Base-by-base conservation (phyloP, 1,139 yeast genomes). In the Diutina mesorugosa region DNA sequence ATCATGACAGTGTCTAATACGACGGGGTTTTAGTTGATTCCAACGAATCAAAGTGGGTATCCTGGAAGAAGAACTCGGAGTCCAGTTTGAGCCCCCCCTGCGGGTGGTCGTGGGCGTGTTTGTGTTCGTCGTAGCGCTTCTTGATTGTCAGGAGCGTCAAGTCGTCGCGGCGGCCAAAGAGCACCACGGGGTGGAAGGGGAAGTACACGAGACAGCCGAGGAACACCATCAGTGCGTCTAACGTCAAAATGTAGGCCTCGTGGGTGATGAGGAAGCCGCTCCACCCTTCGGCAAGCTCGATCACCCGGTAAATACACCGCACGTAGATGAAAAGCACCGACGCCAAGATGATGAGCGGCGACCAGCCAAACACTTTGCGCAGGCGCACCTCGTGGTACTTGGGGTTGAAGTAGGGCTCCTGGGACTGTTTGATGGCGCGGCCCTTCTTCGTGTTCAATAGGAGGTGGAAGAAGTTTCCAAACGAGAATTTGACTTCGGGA, bases 231-330 rank as follows among this genome's bases (percentile, higher is more conserved):
- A 66, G 51, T 0, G 69, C 74, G 57, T 72, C 76, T 51, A 71
- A 61, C 2, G 65, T 60, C 62, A 69, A 60, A 29, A 71, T 61
- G 55, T 58, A 71, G 26, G 61, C 62, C 56, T 72, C 74, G 57
- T 68, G 72, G 2, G 71, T 68, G 50, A 71, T 71, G 59, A 71
- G 64, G 61, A 63, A 66, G 1, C 75, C 76, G 16, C 63, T 58
- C 74, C 74, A 71, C 16, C 76, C 75, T 58, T 69, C 66, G 2
- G 65, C 58, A 53, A 71, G 61, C 59, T 72, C 76, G 38, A 66
- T 64, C 18, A 71, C 67, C 54, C 76, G 64, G 60, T 72, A 71
- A 6, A 69, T 60, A 58, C 74, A 70, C 54, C 75, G 60, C 21
- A 68, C 59, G 56, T 70, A 72, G 45, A 71, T 63, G 55, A 69